A percentile compares a stretch with the other conserved stretches of the same genome.
phyloP scores from a whole-genome alignment of 2,329 filamentous ascomycete genomes.

The Chalaropsis thielavioides region DNA sequence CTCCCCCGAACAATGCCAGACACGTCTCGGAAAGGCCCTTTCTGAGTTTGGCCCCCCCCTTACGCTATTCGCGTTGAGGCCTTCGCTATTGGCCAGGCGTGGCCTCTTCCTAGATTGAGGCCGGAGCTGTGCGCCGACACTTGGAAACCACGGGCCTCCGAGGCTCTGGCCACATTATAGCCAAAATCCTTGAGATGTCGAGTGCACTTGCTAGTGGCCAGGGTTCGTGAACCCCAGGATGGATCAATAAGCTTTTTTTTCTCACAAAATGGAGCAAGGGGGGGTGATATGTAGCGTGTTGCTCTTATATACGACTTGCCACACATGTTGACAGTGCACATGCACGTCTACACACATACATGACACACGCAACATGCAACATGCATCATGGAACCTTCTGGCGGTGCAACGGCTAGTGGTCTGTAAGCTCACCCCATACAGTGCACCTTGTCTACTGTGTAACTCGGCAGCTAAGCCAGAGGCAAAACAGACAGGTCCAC shows the following conservation, averaged over 20 bases:
- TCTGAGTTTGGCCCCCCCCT: not conserved
- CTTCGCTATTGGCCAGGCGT: not conserved
- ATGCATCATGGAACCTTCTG: not conserved
- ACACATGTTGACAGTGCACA: not conserved
- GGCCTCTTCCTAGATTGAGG: not conserved
- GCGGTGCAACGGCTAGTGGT: not conserved
- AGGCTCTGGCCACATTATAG: not conserved
- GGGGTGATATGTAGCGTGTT: too few relatives aligned
- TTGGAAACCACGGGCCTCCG: not conserved
- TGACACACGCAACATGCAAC: not conserved
- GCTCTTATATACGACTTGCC: not conserved
- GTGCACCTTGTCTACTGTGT: not conserved
- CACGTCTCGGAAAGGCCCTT: not conserved
- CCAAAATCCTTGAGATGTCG: not conserved
- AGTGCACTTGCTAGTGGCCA: not conserved
- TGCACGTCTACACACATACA: not conserved
- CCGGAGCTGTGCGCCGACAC: not conserved
- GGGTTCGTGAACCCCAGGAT: not conserved
- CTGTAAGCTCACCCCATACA: not conserved
- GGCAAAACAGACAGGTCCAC: not conserved
- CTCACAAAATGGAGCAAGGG: too few relatives aligned
- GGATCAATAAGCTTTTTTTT: not conserved
- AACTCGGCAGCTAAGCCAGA: not conserved
- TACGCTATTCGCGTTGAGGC: not conserved
- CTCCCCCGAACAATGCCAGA: not conserved